Evolutionary conservation across 768 basidiomycete genomes (phyloP), one percentile per base, ranked within the genome.

Genomic region (Boletus subparvulus): DNA sequence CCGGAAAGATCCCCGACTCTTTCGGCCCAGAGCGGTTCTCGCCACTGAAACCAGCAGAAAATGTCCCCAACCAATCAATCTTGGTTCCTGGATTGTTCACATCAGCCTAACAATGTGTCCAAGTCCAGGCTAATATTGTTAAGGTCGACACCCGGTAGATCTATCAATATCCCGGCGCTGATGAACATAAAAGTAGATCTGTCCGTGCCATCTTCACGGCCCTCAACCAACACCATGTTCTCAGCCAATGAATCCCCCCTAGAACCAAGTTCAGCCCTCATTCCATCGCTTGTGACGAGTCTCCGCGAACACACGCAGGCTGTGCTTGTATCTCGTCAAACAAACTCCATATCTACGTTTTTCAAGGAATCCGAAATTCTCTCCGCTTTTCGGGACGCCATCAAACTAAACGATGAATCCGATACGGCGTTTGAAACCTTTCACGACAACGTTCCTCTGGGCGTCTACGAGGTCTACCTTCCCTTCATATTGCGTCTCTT

Each of bases 241-340:
- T 21, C 21, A 21, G 21, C 21, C 21, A 21, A 21, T 21, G 21
- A 21, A 21, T 21, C 21, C 21, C 21, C 21, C 21, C 21, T 21
- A 21, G 21, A 21, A 21, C 21, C 21, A 21, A 21, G 21, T 21
- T 21, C 21, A 21, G 21, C 21, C 21, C 21, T 21, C 21, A 21
- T 21, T 21, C 21, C 21, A 21, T 21, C 21, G 21, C 21, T 21
- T 21, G 21, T 21, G 21, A 21, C 21, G 26, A 28, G 45, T 46
- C 68, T 67, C 30, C 56, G 52, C 10, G 45, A 69, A 35, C 63
- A 56, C 49, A 63, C 66, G 36, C 61, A 58, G 40, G 49, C 56
- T 36, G 58, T 65, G 54, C 66, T 68, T 35, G 14, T 61, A 68
- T 30, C 61, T 68, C 49, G 60, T 61, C 46, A 61, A 21, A 58